Percentiles rank a stretch among this genome's conserved stretches.
phyloP scores from a whole-genome alignment of 768 basidiomycete genomes.

The Boletus rufocinnamomeus region DNA sequence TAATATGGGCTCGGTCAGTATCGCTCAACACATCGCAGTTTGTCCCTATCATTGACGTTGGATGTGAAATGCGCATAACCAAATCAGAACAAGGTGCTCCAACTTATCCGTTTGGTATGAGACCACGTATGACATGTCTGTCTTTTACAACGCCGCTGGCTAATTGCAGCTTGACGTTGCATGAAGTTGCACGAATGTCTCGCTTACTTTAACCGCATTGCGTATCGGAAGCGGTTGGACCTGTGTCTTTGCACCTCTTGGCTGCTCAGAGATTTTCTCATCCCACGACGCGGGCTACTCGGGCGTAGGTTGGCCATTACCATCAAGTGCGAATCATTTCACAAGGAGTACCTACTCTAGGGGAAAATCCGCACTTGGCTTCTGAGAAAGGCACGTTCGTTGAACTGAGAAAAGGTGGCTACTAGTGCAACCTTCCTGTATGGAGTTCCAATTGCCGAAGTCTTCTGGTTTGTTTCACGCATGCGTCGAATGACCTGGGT shows the following conservation, averaged over 20 bases:
- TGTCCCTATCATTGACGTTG: neutral
- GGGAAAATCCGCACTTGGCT: neutral
- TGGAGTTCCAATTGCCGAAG: neutral
- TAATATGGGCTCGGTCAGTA: neutral
- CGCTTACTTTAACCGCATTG: neutral
- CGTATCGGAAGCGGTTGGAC: neutral
- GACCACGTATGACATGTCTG: neutral
- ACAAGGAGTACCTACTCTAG: neutral
- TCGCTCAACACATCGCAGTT: neutral
- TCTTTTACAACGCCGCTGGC: slow-evolving; percentile 10
- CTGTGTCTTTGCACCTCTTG: neutral
- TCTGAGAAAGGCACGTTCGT: neutral
- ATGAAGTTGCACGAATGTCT: slow-evolving; percentile 9
- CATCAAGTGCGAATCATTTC: neutral
- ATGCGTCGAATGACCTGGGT: neutral
- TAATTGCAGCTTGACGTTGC: slow-evolving; percentile 11
- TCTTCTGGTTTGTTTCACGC: slow-evolving; percentile 6
- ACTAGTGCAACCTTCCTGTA: neutral
- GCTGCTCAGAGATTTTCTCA: neutral
- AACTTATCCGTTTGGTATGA: neutral
- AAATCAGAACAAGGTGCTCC: slow-evolving; percentile 6
- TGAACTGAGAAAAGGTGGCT: neutral
- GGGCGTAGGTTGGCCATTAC: neutral
- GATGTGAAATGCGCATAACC: neutral
- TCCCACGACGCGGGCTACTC: neutral